Percentiles rank a stretch among this genome's conserved stretches.
These are phyloP conservation scores for Coemansia sp. DNA, from an alignment of 192 early-diverging fungal genomes.

Conservation along the genomic window DNA sequence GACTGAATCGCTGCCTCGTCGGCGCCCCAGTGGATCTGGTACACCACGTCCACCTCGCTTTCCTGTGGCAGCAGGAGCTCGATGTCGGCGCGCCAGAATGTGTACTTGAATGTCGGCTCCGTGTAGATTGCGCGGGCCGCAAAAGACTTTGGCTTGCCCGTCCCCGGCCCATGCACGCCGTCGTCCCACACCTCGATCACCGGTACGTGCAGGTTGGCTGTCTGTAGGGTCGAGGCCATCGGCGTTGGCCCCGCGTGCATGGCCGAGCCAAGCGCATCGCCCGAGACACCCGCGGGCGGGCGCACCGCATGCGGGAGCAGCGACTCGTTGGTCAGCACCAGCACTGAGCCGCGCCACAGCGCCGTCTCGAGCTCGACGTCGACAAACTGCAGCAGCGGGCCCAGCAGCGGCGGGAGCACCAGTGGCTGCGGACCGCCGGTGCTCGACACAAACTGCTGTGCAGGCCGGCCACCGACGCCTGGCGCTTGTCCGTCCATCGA, in stretches of 20 bases:
- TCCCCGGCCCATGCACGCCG: conserved; percentile 42
- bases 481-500: conserved; percentile 5
- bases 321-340: conserved; percentile 47
- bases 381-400: conserved; percentile 49
- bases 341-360: conserved; percentile 45
- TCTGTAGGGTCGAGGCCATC: not conserved
- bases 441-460: conserved; percentile 2
- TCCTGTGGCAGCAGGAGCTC: conserved; percentile 32
- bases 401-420: conserved; percentile 38
- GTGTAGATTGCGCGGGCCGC: conserved; percentile 36
- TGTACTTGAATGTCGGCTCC: conserved; percentile 48
- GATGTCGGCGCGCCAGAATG: conserved; percentile 47
- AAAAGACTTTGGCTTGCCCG: conserved; percentile 48
- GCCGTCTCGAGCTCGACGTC: conserved; percentile 45
- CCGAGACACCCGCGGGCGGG: conserved; percentile 3
- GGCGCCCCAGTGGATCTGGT: conserved; percentile 46
- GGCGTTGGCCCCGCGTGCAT: conserved; percentile 18
- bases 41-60: conserved; percentile 32
- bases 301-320: conserved; percentile 25
- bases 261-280: conserved; percentile 8
- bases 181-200: conserved; percentile 49
- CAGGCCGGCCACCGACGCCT: not conserved
- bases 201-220: conserved; percentile 22
- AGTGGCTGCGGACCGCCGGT: conserved; percentile 4
- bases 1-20: conserved; percentile 42